Evolutionary conservation across 441 rosid species (phyloP), one percentile per base, ranked within the genome.

Genomic region (Mallotus japonicus): DNA sequence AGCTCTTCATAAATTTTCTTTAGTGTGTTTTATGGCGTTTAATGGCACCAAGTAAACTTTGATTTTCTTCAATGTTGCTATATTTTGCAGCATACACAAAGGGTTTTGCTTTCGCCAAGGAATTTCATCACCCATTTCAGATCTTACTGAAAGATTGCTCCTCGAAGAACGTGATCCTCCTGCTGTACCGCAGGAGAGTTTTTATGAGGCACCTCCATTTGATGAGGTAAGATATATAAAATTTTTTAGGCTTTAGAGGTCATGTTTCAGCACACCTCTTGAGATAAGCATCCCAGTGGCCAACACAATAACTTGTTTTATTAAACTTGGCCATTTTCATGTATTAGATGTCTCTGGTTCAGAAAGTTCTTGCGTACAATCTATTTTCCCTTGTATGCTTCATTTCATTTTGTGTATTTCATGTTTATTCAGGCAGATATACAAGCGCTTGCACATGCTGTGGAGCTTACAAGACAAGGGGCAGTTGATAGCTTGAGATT

Each of bases 401-500:
- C 22, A 42, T 58, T 47, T 24, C 28, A 28, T 47, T 24, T 73
- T 69, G 7, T 53, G 22, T 47, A 67, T 62, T 67, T 77, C 24
- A 1, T 78, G 56, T 73, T 75, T 55, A 65, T 46, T 69, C 83
- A 95, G 99, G 94, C 87, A 80, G 99, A 95, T 75, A 88, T 95
- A 74, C 99, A 95, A 77, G 97, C 99, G 79, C 97, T 95, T 82
- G 96, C 93, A 37, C 97, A 95, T 88, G 97, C 97, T 34, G 99
- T 95, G 57, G 92, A 88, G 80, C 90, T 95, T 75, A 87, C 92
- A 67, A 88, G 99, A 81, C 97, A 95, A 86, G 97, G 97, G 64
- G 99, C 99, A 32, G 85, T 95, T 83, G 97, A 92, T 75, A 92
- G 99, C 84, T 84, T 95, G 90, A 91, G 88, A 84, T 89, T 90